Percentiles rank a stretch among this genome's conserved stretches.
These are phyloP conservation scores for Lactarius deliciosus DNA, from an alignment of 768 basidiomycete genomes.

Conservation along the genomic window DNA sequence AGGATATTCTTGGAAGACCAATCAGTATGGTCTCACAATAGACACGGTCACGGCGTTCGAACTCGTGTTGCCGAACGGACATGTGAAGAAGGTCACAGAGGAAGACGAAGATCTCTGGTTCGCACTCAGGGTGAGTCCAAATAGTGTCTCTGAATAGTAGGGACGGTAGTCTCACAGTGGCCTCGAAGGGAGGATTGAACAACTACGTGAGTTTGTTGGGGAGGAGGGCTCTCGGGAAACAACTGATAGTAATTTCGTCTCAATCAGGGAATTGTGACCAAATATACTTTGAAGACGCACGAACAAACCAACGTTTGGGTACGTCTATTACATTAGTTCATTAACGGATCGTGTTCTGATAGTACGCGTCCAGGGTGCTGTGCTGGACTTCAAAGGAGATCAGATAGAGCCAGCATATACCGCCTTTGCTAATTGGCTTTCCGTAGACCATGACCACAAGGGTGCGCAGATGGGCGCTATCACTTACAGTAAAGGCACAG, in stretches of 20 bases:
- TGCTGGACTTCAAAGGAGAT: not conserved
- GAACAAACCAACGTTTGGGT: constrained; percentile 10
- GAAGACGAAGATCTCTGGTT: constrained; percentile 20
- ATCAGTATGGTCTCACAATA: constrained; percentile 27
- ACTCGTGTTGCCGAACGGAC: constrained; percentile 29
- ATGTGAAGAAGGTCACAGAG: constrained; percentile 19
- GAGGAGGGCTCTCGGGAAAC: too few species aligned
- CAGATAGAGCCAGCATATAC: not conserved
- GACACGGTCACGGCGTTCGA: constrained; percentile 29
- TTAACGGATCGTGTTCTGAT: not conserved
- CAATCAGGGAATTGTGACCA: constrained; percentile 14
- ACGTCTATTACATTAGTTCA: not conserved
- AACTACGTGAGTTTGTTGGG: constrained; percentile 6
- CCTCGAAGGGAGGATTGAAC: constrained; percentile 10
- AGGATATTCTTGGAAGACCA: constrained; percentile 25
- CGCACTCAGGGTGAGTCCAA: not conserved
- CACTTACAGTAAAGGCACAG: not conserved
- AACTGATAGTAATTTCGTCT: not conserved
- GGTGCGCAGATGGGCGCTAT: not conserved
- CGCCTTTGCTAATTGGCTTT: not conserved
- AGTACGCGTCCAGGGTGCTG: not conserved
- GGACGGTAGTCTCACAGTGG: not conserved
- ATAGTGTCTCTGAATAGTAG: not conserved
- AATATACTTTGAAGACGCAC: constrained; percentile 7
- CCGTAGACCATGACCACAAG: not conserved